Evolutionary conservation across 306 rosid genomes (phyloP), one percentile per base, ranked within the genome.

Genomic region (Cucumis cinereus): DNA sequence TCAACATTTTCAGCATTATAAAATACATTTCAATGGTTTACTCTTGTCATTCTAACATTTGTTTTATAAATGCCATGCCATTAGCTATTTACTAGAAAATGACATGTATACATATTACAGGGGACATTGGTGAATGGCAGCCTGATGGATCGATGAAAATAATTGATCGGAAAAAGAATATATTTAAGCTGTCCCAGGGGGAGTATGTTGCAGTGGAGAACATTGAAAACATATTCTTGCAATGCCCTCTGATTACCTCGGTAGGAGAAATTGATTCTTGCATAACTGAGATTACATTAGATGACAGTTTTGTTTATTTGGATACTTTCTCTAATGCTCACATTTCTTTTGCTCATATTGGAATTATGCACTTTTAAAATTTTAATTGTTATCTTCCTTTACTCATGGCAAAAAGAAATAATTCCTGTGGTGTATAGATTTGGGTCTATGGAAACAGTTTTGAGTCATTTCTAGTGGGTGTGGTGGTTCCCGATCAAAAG

Each of bases 101-200:
- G 68, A 57, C 33, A 62, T 82, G 52, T 57, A 59, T 81, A 74
- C 33, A 74, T 64, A 74, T 69, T 80, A 53, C 87, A 94, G 98
- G 98, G 82, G 98, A 94, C 82, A 90, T 94, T 79, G 98, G 98
- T 80, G 98, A 94, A 83, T 90, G 92, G 96, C 96, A 90, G 81
- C 85, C 90, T 11, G 73, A 85, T 81, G 98, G 98, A 83, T 81
- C 96, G 62, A 87, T 94, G 98, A 91, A 87, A 86, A 85, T 94
- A 47, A 91, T 94, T 56, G 98, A 94, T 78, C 82, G 98, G 71
- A 94, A 90, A 75, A 94, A 91, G 87, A 90, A 91, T 30, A 90
- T 94, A 76, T 94, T 91, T 61, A 94, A 94, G 88, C 85, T 94
- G 79, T 91, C 97, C 53, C 98, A 94, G 82, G 98, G 97, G 62